Conservation (phyloP, 2,329 filamentous ascomycete genomes). For the Ophiostoma himal-ulmi region DNA sequence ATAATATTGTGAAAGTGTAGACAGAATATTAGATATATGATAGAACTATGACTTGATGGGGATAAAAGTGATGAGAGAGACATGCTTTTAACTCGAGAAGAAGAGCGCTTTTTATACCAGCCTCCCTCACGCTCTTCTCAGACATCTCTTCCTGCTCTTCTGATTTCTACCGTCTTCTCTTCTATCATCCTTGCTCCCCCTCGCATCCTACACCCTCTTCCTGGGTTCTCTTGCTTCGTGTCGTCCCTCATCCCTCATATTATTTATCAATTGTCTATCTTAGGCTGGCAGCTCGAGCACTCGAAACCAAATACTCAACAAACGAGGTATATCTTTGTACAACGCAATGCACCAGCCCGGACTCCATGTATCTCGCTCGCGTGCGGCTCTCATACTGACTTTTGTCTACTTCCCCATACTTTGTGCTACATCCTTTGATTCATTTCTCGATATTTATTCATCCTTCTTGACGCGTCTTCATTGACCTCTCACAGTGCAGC, state of each 20-base stretch:
- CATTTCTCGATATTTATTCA: not conserved
- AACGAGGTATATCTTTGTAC: not conserved
- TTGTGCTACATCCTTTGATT: not conserved
- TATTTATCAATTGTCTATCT: not conserved
- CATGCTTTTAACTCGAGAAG: not conserved
- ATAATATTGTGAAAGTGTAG: not conserved
- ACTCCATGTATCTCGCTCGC: constrained; percentile 4
- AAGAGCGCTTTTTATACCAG: not conserved
- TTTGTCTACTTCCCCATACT: not conserved
- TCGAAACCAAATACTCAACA: not conserved
- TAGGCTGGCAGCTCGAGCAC: not conserved
- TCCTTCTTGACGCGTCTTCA: not conserved
- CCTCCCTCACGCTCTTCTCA: not conserved
- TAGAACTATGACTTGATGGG: not conserved
- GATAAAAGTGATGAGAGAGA: not conserved
- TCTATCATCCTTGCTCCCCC: not conserved
- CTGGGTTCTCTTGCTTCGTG: not conserved
- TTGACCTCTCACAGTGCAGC: constrained; percentile 3
- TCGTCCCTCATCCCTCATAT: not conserved
- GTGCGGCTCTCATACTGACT: not conserved
- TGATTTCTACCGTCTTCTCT: not conserved
- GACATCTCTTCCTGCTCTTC: not conserved
- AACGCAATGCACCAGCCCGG: not conserved
- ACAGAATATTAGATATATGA: not conserved
- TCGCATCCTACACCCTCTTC: not conserved